phyloP scores from a whole-genome alignment of 805 yeast genomes.

The Metschnikowia noctiluminum region DNA sequence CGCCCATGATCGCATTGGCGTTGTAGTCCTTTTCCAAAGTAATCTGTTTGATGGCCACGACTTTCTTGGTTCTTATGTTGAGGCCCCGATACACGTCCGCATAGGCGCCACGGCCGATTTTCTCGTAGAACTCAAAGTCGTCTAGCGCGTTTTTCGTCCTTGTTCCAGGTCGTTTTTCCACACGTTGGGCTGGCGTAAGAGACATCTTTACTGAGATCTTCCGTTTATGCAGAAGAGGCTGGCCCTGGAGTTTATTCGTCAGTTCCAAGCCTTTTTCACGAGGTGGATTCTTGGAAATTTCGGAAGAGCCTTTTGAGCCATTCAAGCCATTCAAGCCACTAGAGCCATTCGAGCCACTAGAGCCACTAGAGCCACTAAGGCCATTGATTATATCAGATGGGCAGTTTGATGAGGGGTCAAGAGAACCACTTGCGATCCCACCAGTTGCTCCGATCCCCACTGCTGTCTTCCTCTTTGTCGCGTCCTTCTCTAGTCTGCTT shows the following conservation, averaged over 20 bases:
- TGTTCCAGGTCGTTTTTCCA: constrained; percentile 42
- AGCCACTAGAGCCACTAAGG: too few species aligned
- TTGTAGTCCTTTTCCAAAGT: constrained; percentile 50
- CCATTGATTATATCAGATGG: too few species aligned
- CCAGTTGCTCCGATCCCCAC: background rate
- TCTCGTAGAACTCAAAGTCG: constrained; percentile 52
- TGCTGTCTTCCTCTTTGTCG: background rate
- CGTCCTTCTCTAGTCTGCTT: background rate
- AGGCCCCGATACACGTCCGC: constrained; percentile 81
- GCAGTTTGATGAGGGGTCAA: too few species aligned
- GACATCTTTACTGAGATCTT: constrained; percentile 37
- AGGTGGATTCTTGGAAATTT: too few species aligned
- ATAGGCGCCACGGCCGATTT: constrained; percentile 87
- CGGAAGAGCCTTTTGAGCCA: too few species aligned
- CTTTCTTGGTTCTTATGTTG: constrained; percentile 59
- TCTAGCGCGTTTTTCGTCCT: constrained; percentile 42
- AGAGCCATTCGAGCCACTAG: too few species aligned
- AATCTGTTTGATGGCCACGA: constrained; percentile 80
- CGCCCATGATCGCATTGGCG: constrained; percentile 54
- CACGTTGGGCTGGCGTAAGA: constrained; percentile 50
- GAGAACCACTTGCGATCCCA: too few species aligned
- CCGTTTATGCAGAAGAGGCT: constrained; percentile 12
- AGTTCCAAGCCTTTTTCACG: too few species aligned
- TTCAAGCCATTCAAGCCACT: too few species aligned
- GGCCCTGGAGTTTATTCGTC: background rate